Percentiles rank a stretch among this genome's conserved stretches.
These are phyloP conservation scores for Leptodermis oblonga DNA, from an alignment of 257 asterid species.

Conservation along the genomic window DNA sequence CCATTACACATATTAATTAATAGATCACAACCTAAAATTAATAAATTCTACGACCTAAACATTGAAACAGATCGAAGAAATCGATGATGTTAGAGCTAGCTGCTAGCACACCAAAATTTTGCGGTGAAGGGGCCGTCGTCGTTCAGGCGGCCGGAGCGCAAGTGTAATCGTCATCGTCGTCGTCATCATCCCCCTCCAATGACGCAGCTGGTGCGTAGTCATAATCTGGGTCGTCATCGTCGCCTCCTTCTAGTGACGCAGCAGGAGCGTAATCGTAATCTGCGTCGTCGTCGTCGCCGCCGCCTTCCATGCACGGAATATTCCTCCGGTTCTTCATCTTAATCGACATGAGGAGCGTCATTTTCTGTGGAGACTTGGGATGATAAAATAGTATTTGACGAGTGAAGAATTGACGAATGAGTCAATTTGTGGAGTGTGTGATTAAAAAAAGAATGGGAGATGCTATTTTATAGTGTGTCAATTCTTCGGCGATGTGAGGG, in stretches of 20 bases:
- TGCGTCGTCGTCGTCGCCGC: conserved; percentile 3
- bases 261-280: conserved; percentile 20
- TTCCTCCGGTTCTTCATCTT: neutral
- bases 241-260: neutral
- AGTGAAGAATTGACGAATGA: neutral
- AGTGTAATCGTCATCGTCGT: neutral
- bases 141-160: conserved; percentile 2
- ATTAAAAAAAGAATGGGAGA: neutral
- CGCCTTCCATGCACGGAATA: neutral
- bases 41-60: neutral
- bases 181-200: neutral
- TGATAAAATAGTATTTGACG: neutral
- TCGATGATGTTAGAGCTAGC: too few relatives aligned
- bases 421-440: neutral
- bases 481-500: too few relatives aligned
- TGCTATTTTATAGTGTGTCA: neutral
- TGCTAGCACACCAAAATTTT: too few relatives aligned
- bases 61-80: neutral
- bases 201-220: conserved; percentile 10
- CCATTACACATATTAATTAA: too few relatives aligned
- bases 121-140: too few relatives aligned
- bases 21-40: too few relatives aligned
- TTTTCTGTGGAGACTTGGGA: neutral
- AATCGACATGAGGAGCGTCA: neutral
- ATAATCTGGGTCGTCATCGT: neutral